Percentiles rank a stretch among this genome's conserved stretches.
Conservation (phyloP, 805 yeast genomes). For the Lachancea dasiensis region DNA sequence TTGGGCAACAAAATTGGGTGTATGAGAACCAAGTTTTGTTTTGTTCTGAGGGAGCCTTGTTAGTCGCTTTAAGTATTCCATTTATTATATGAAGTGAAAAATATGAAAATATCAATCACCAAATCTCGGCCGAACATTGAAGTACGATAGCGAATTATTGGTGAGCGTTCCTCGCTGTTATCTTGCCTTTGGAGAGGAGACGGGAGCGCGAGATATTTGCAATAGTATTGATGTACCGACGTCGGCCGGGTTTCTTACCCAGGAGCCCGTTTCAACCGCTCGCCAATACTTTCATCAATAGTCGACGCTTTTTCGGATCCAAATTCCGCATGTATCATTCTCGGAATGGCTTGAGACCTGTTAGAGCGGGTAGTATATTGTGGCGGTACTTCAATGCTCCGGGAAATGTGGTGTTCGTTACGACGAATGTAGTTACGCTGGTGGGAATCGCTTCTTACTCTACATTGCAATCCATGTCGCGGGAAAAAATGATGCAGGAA, state of each 20-base stretch:
- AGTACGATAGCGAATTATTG: too few species aligned
- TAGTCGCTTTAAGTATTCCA: too few species aligned
- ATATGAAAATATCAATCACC: too few species aligned
- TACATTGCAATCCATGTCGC: conserved; percentile 22
- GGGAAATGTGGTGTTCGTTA: conserved; percentile 33
- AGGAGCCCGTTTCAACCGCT: background rate
- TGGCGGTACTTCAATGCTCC: conserved; percentile 39
- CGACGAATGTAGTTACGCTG: conserved; percentile 33
- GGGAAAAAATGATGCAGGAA: conserved; percentile 10
- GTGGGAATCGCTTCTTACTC: conserved; percentile 32
- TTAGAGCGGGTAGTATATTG: conserved; percentile 15
- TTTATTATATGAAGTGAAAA: too few species aligned
- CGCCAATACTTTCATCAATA: background rate
- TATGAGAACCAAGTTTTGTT: too few species aligned
- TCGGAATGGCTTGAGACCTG: conserved; percentile 1
- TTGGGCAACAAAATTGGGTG: too few species aligned
- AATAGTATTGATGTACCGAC: background rate
- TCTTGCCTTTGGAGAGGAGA: too few species aligned
- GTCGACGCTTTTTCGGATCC: too few species aligned
- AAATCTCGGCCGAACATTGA: too few species aligned
- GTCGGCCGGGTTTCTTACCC: background rate
- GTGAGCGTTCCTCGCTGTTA: too few species aligned
- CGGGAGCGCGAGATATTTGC: too few species aligned
- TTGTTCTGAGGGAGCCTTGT: background rate
- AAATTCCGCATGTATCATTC: background rate